Conservation (phyloP, 2,329 filamentous ascomycete species). For the Stagonosporopsis rhizophila region DNA sequence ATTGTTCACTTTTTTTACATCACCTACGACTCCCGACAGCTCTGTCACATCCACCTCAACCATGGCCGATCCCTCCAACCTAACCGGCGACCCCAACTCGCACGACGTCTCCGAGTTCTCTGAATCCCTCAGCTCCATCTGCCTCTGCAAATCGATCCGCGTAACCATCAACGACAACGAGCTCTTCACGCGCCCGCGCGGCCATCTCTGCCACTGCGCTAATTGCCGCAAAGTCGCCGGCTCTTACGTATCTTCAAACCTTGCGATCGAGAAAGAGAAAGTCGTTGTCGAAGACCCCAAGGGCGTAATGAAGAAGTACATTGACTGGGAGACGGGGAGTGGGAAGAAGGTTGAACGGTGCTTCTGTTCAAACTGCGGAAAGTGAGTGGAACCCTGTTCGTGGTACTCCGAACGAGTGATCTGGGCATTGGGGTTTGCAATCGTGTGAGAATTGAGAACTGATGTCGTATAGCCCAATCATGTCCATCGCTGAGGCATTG, state of each 20-base stretch:
- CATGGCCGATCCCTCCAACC: conserved; percentile 12
- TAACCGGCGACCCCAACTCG: conserved; percentile 51
- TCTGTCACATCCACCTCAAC: background rate
- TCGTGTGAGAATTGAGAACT: background rate
- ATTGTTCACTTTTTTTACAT: background rate
- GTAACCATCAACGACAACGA: conserved; percentile 58
- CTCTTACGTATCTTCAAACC: conserved; percentile 50
- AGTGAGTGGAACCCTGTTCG: conserved; percentile 24
- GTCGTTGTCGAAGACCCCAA: conserved; percentile 55
- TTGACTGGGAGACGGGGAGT: conserved; percentile 55
- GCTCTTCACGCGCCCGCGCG: conserved; percentile 53
- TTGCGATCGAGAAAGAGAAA: conserved; percentile 54
- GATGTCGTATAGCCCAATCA: conserved; percentile 52
- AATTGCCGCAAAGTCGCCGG: conserved; percentile 61
- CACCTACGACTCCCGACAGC: too few relatives aligned
- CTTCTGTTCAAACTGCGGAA: conserved; percentile 59
- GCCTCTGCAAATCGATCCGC: conserved; percentile 57
- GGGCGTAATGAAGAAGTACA: conserved; percentile 55
- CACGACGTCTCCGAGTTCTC: conserved; percentile 45
- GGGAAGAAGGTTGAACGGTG: conserved; percentile 55
- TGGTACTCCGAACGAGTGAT: too few relatives aligned
- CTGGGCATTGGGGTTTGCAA: too few relatives aligned
- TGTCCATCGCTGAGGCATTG: conserved; percentile 51
- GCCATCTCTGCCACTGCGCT: conserved; percentile 58
- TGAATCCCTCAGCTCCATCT: conserved; percentile 50